Evolutionary conservation across 805 yeast species (phyloP), one percentile per base, ranked within the genome.

Genomic region (Grigorovia transvaalensis): DNA sequence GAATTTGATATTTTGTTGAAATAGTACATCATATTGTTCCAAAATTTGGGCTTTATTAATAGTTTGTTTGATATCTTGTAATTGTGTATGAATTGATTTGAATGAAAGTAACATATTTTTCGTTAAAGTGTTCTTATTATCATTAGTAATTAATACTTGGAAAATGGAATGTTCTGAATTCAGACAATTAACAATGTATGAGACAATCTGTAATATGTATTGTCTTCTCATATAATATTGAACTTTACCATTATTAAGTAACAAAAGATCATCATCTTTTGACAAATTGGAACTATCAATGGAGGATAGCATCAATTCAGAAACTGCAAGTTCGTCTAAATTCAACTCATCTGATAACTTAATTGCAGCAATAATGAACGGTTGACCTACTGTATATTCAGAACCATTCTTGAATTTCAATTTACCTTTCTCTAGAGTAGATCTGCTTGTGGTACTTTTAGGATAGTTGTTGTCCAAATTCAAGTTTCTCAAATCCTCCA

Each of bases 321-420:
- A 93, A 1, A 87, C 77, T 2, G 78, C 72, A 30, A 85, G 50
- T 64, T 91, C 97, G 66, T 91, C 95, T 49, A 91, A 71, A 48
- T 85, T 73, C 50, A 91, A 72, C 42, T 80, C 81, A 56, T 81
- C 86, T 0, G 90, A 71, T 17, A 85, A 61, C 23, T 73, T 71
- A 4, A 81, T 71, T 0, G 88, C 76, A 4, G 77, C 73, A 50
- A 80, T 74, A 43, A 84, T 73, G 58, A 88, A 90, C 42, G 79
- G 78, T 47, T 78, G 72, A 61, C 85, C 88, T 35, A 90, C 66
- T 53, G 77, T 77, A 58, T 77, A 83, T 46, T 54, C 53, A 6
- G 56, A 49, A 13, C 75, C 76, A 23, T 82, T 83, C 18, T 74
- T 69, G 35, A 89, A 71, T 9, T 62, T 63, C 7, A 82, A 63